Base-by-base conservation (phyloP, 176 grass and related monocot species). In the Zea luxurians region DNA sequence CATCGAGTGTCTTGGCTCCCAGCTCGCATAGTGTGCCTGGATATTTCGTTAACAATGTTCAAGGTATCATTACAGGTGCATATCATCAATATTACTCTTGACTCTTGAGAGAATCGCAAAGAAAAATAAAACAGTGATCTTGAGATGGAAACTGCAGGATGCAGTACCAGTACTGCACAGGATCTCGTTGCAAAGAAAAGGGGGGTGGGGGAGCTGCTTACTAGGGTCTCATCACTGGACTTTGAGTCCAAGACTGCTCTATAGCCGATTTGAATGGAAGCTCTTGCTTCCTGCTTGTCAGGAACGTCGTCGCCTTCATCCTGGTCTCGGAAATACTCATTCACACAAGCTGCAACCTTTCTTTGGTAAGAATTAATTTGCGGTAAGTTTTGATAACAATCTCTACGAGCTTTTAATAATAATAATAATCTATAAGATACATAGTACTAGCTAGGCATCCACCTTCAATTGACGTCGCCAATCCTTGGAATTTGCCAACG, bases 21-120 rank as follows among this genome's bases (percentile, higher is more conserved):
- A 98, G 83, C 95, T 94, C 79, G 91, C 95, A 83, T 92, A 98
- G 16, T 86, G 74, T 85, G 91, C 95, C 95, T 98, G 88, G 9
- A 2, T 38, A 84, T 75, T 80, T 88, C 64, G 16, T 55, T 59
- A 64, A 77, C 60, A 82, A 64, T 45, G 6, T 63, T 45, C 2
- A 2, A 35, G 53, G 38, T 42, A 78, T 80, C 49, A 84, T 17
- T 80, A 20, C 45, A 42, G 2, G 16, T 37, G 8, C 58, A 21
- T 60, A 20, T 11, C 9, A 43, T 27, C 10, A 89, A 47, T 6
- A 27, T 27, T 27, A 27, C 27, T 27, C 27, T 27, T 27, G 27
- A 58, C 41, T 40, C 13, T 48, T 4, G 5, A 63, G 13, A 43
- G 43, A 13, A 27, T 50, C 1, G 4, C 1, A 50, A 50, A 50